phyloP scores from a whole-genome alignment of 768 basidiomycete genomes.

The Nidularia pulvinata region DNA sequence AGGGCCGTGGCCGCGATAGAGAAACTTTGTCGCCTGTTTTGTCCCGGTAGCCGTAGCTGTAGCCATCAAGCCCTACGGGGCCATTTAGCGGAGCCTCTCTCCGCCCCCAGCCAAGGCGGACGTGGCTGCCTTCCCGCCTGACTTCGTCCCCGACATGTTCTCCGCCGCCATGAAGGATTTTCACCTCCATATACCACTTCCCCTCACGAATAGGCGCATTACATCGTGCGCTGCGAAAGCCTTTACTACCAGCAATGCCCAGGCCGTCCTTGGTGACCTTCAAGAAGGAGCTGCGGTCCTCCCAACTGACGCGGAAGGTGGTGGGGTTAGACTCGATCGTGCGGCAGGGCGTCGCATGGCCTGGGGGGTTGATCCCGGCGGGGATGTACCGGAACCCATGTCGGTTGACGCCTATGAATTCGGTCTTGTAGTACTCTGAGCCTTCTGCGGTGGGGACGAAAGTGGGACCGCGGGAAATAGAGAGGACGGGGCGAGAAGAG shows the following conservation, averaged over 20 bases:
- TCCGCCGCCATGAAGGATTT: slow-evolving; percentile 74
- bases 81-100: slow-evolving; percentile 94
- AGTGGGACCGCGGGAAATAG: slow-evolving; percentile 71
- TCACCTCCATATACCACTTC: slow-evolving; percentile 93
- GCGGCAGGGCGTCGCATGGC: slow-evolving; percentile 61
- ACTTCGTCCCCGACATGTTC: slow-evolving; percentile 48
- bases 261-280: slow-evolving; percentile 80
- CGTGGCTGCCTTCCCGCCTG: slow-evolving; percentile 71
- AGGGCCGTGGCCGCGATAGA: slow-evolving; percentile 77
- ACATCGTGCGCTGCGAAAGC: slow-evolving; percentile 87
- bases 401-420: slow-evolving; percentile 71
- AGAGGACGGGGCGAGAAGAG: slow-evolving; percentile 66
- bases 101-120: slow-evolving; percentile 90
- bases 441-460: slow-evolving; percentile 61
- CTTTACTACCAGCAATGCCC: slow-evolving; percentile 78
- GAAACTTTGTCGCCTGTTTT: slow-evolving; percentile 91
- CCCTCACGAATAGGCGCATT: slow-evolving; percentile 92
- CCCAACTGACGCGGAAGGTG: slow-evolving; percentile 80
- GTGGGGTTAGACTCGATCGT: slow-evolving; percentile 82
- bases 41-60: slow-evolving; percentile 91
- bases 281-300: slow-evolving; percentile 84
- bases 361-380: slow-evolving; percentile 68
- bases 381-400: slow-evolving; percentile 81
- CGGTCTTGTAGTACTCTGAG: slow-evolving; percentile 64
- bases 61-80: slow-evolving; percentile 92